A percentile compares a stretch with the other conserved stretches of the same genome.
phyloP scores from a whole-genome alignment of 1,284 basidiomycete species.

The Omphalotus olearius region DNA sequence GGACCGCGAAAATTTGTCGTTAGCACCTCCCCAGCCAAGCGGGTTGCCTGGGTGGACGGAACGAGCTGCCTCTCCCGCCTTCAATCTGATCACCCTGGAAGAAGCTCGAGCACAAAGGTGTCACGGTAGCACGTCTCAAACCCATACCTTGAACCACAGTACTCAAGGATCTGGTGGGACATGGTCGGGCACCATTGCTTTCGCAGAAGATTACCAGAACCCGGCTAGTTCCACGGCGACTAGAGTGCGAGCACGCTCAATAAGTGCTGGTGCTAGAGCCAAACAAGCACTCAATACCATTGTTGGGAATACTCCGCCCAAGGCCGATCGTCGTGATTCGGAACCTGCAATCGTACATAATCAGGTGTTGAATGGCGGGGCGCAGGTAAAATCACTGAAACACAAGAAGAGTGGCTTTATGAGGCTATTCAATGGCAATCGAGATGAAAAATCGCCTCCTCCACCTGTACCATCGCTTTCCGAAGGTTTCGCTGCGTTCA shows the following conservation, averaged over 20 bases:
- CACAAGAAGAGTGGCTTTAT: constrained; percentile 80
- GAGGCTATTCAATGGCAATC: constrained; percentile 65
- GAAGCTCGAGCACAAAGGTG: constrained; percentile 68
- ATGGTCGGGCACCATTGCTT: constrained; percentile 25
- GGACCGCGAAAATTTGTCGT: constrained; percentile 17
- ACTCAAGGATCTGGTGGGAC: constrained; percentile 18
- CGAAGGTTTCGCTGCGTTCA: constrained; percentile 32
- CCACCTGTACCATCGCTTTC: constrained; percentile 53
- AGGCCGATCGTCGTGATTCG: constrained; percentile 35
- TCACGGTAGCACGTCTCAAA: constrained; percentile 44
- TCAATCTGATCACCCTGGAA: constrained; percentile 69
- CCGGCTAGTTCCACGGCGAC: constrained; percentile 22
- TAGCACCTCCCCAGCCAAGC: constrained; percentile 25
- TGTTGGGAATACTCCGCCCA: constrained; percentile 30
- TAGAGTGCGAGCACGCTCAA: constrained; percentile 49
- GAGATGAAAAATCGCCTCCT: constrained; percentile 38
- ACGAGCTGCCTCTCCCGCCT: constrained; percentile 39
- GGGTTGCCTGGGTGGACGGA: constrained; percentile 45
- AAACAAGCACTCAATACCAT: constrained; percentile 40
- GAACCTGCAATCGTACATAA: constrained; percentile 26
- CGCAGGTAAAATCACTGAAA: constrained; percentile 46
- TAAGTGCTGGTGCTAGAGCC: constrained; percentile 53
- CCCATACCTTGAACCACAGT: constrained; percentile 24
- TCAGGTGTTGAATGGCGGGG: constrained; percentile 12
- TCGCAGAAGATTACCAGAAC: constrained; percentile 27